Conservation (phyloP, 495 filamentous ascomycete genomes). For the Tuber brumale region DNA sequence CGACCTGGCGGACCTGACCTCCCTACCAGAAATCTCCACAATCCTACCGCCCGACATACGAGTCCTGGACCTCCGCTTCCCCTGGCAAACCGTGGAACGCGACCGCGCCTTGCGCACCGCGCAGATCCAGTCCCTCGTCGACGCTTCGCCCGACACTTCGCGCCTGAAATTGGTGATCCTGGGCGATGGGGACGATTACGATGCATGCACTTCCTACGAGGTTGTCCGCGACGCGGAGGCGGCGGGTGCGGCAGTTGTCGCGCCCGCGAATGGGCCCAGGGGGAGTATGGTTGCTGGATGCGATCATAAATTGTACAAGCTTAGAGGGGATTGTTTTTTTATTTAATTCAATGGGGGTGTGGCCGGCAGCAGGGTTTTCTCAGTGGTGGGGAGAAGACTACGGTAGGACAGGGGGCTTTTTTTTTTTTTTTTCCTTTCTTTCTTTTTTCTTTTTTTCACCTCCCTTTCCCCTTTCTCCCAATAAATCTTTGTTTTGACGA, state of each 20-base stretch:
- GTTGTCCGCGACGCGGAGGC: not conserved
- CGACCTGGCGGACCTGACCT: not conserved
- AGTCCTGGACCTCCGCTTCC: constrained; percentile 2
- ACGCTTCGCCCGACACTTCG: not conserved
- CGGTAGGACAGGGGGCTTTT: not conserved
- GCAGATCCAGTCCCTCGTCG: not conserved
- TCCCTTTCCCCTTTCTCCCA: not conserved
- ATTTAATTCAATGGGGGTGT: not conserved
- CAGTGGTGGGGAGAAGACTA: not conserved
- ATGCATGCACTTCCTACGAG: constrained; percentile 1
- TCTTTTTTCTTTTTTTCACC: not conserved
- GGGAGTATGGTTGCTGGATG: not conserved
- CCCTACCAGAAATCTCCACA: not conserved
- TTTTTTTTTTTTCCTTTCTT: not conserved
- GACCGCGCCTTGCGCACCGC: not conserved
- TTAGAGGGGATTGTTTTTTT: constrained; percentile 4
- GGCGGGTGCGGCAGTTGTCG: not conserved
- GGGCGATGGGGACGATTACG: constrained; percentile 2
- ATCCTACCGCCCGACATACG: constrained; percentile 1
- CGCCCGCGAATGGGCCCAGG: not conserved
- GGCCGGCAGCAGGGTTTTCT: not conserved
- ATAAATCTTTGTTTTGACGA: not conserved
- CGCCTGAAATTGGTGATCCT: constrained; percentile 1
- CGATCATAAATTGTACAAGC: constrained; percentile 2
- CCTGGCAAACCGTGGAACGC: not conserved